phyloP scores from a whole-genome alignment of 257 asterid species.

The Solanum medicagineum region DNA sequence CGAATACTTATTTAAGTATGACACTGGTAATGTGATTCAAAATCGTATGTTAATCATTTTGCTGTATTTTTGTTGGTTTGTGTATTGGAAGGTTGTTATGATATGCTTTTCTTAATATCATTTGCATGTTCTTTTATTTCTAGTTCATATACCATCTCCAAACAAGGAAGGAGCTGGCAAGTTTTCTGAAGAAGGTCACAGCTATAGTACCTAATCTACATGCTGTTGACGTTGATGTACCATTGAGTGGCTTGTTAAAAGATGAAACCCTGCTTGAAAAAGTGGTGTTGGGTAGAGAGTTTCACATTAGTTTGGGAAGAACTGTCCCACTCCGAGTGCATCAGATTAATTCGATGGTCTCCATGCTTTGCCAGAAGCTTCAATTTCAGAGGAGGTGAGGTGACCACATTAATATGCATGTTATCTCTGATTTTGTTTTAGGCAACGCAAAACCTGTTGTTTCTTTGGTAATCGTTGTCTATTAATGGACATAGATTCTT shows the following conservation, averaged over 20 bases:
- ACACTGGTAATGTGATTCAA: not conserved
- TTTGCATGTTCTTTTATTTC: not conserved
- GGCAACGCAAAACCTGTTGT: not conserved
- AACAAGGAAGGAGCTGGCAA: constrained; percentile 47
- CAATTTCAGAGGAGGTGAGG: constrained; percentile 51
- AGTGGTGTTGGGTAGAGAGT: constrained; percentile 69
- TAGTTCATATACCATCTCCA: constrained; percentile 52
- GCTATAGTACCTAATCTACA: constrained; percentile 50
- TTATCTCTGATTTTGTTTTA: not conserved
- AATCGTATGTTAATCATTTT: not conserved
- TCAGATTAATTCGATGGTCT: constrained; percentile 71
- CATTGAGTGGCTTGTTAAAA: constrained; percentile 27
- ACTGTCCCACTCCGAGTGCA: constrained; percentile 87
- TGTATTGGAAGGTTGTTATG: not conserved
- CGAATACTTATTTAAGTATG: not conserved
- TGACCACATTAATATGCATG: not conserved
- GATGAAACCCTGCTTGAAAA: constrained; percentile 56
- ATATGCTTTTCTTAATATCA: not conserved
- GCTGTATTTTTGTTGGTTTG: not conserved
- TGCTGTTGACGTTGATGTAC: constrained; percentile 62
- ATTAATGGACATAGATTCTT: constrained; percentile 45
- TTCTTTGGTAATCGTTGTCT: not conserved
- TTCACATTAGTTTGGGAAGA: constrained; percentile 90
- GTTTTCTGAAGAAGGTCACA: constrained; percentile 49
- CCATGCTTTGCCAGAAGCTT: constrained; percentile 90